A percentile compares a stretch with the other conserved stretches of the same genome.
These are phyloP conservation scores for Geotrichum histeridarum DNA, from an alignment of 1,139 yeast genomes.

Conservation along the genomic window DNA sequence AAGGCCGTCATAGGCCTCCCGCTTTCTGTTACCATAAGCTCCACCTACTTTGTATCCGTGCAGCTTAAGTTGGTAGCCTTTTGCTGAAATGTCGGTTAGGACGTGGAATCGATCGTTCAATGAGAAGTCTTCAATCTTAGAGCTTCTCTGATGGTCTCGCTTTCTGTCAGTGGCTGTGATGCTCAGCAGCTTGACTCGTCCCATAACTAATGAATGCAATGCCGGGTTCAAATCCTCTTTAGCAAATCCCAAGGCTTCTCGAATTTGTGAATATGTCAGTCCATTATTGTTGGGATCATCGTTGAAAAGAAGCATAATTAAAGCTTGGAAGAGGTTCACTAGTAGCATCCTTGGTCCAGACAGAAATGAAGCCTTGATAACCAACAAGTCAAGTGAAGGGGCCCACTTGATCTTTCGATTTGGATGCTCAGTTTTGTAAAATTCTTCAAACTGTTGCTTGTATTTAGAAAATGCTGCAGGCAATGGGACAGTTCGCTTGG, in stretches of 20 bases:
- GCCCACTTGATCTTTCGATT: slow-evolving; percentile 33
- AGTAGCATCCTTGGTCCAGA: slow-evolving; percentile 33
- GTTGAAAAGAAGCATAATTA: slow-evolving; percentile 33
- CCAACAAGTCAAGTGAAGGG: slow-evolving; percentile 33
- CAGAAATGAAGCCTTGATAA: slow-evolving; percentile 32
- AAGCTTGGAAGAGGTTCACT: slow-evolving; percentile 33
- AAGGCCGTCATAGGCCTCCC: not conserved
- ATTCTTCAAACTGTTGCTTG: not conserved
- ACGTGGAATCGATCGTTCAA: not conserved
- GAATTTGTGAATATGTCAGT: slow-evolving; percentile 1
- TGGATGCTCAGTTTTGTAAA: not conserved
- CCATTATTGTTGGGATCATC: not conserved
- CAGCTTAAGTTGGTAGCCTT: not conserved
- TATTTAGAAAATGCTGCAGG: no score
- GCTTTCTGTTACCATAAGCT: not conserved
- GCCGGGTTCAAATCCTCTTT: slow-evolving; percentile 8
- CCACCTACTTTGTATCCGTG: slow-evolving; percentile 5
- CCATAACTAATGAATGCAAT: slow-evolving; percentile 5
- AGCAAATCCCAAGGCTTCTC: not conserved
- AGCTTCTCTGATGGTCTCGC: not conserved
- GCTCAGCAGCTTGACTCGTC: slow-evolving; percentile 4
- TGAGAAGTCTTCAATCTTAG: not conserved
- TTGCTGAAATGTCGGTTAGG: not conserved
- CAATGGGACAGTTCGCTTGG: not conserved
- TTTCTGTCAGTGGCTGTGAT: not conserved